Base-by-base conservation (phyloP, 23 red algal genomes). In the Pyropia haitanensis region DNA sequence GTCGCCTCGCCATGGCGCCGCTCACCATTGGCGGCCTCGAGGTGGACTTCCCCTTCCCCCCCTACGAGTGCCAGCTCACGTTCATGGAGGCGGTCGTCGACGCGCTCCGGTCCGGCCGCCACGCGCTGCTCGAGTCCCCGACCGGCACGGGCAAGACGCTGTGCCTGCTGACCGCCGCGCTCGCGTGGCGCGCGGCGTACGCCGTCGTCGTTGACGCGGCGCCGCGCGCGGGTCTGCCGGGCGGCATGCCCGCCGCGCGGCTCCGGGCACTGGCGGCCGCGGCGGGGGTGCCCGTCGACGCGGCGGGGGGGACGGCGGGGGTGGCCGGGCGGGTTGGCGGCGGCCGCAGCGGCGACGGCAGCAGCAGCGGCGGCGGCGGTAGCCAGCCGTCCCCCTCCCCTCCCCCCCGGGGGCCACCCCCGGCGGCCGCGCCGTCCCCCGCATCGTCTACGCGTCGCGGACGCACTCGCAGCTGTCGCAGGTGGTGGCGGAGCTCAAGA, bases 71-170 rank as follows among this genome's bases (percentile, higher is more conserved):
- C 48, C 94, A 98, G 66, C 58, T 71, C 28, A 73, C 60, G 68
- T 98, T 91, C 68, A 98, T 98, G 94, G 83, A 83, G 58, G 53
- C 65, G 15, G 84, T 98, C 16, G 79, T 98, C 51, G 67, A 79
- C 30, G 72, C 84, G 30, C 69, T 98, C 15, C 68, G 82, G 49
- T 33, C 21, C 31, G 71, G 94, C 33, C 44, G 58, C 49, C 77
- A 98, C 70, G 94, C 94, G 29, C 63, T 90, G 16, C 77, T 98
- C 44, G 94, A 98, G 72, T 88, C 82, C n/a, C 94, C 94, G 2
- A 98, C 94, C 9, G 94, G 94, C 54, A 98, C 94, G 27, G 94
- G 94, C 2, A 98, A 98, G 61, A 91, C 94, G 26, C 60, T 98
- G 5, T 85, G 85, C 64, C 76, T 98, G 13, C 77, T 98, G 13